Percentiles rank a stretch among this genome's conserved stretches.
Conservation (phyloP, 2,329 filamentous ascomycete genomes). For the Penicillium digitatum region DNA sequence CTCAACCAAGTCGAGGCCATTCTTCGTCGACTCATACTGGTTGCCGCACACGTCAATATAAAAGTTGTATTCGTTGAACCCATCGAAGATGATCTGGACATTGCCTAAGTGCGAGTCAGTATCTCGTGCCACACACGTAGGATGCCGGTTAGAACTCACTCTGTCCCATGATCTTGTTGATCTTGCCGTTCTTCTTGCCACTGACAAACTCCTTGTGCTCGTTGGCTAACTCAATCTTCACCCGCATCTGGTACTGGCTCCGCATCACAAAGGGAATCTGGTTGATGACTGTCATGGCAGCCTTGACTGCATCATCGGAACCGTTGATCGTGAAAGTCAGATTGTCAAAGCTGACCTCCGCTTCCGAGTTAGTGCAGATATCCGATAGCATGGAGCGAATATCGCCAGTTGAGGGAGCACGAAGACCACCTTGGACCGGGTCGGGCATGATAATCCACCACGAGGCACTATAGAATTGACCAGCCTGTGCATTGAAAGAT, state of each 20-base stretch:
- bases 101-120: conserved; percentile 55
- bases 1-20: conserved; percentile 86
- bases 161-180: conserved; percentile 99
- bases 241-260: conserved; percentile 85
- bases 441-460: conserved; percentile 90
- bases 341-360: conserved; percentile 92
- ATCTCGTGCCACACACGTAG: conserved; percentile 11
- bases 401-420: conserved; percentile 61
- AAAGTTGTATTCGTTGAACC: conserved; percentile 99
- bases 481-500: conserved; percentile 55
- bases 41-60: conserved; percentile 95
- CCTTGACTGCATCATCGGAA: conserved; percentile 93
- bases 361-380: conserved; percentile 93
- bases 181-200: conserved; percentile 99
- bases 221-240: conserved; percentile 98
- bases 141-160: conserved; percentile 52
- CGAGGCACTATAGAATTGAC: conserved; percentile 94
- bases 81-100: conserved; percentile 98
- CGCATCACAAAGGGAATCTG: conserved; percentile 85
- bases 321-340: conserved; percentile 90
- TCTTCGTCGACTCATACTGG: conserved; percentile 90
- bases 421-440: conserved; percentile 56
- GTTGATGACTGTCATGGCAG: conserved; percentile 88
- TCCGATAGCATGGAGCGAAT: conserved; percentile 88
- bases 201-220: conserved; percentile 99